Percentiles rank a stretch among this genome's conserved stretches.
Conservation (phyloP, 768 basidiomycete genomes). For the Collybiopsis confluens region DNA sequence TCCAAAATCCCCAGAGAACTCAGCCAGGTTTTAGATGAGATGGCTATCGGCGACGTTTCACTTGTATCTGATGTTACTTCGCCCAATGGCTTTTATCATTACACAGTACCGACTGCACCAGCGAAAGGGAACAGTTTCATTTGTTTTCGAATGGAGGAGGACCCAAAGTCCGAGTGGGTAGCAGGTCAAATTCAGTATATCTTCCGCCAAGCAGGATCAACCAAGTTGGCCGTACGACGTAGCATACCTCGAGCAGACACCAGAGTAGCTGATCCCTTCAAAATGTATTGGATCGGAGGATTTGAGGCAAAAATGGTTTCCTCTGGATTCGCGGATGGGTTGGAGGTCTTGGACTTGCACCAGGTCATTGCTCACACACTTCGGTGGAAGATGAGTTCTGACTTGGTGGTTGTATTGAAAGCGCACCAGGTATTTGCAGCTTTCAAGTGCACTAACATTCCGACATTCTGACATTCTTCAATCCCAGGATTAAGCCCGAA, state of each 20-base stretch:
- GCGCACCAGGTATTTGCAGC: no score
- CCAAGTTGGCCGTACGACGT: background rate
- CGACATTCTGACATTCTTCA: no score
- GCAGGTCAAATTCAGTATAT: conserved; percentile 4
- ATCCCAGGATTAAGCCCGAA: no score
- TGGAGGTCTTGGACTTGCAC: background rate
- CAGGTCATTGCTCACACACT: background rate
- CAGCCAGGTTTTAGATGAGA: background rate
- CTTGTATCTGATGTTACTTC: background rate
- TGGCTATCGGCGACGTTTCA: background rate
- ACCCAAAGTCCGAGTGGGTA: background rate
- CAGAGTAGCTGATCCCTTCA: background rate
- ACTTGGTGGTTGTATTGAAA: background rate
- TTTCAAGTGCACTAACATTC: no score
- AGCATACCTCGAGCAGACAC: background rate
- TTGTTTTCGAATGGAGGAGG: background rate
- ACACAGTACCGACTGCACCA: background rate
- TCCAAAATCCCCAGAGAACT: background rate
- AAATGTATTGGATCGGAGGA: background rate
- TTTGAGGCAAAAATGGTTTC: conserved; percentile 4
- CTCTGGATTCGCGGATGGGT: background rate
- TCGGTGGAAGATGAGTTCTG: background rate
- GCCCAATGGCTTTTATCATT: background rate
- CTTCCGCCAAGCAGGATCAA: background rate
- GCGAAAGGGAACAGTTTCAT: conserved; percentile 2